Evolutionary conservation across 306 rosid species (phyloP).

Genomic region (Acacia confusa): DNA sequence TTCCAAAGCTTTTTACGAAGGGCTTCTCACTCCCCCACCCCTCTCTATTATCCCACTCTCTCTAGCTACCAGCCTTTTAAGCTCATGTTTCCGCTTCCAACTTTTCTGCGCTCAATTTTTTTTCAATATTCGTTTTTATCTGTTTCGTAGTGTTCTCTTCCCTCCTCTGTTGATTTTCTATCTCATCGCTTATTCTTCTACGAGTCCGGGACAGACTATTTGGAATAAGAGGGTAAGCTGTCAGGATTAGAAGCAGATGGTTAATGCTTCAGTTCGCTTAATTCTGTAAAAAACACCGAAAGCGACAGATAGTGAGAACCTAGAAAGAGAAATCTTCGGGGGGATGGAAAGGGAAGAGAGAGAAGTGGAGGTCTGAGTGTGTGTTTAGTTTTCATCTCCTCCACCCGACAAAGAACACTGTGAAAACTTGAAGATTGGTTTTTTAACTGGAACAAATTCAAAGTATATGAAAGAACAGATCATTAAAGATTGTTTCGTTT

Average conservation of each 20-base stretch:
- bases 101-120: slow-evolving; percentile 21
- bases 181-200: slow-evolving; percentile 15
- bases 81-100: slow-evolving; percentile 37
- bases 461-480: background rate
- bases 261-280: slow-evolving; percentile 49
- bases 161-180: slow-evolving; percentile 1
- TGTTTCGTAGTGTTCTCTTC: background rate
- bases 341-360: slow-evolving; percentile 7
- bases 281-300: slow-evolving; percentile 47
- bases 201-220: slow-evolving; percentile 14
- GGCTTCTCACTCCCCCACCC: slow-evolving; percentile 29
- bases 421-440: slow-evolving; percentile 57
- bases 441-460: slow-evolving; percentile 56
- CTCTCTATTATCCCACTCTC: slow-evolving; percentile 46
- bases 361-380: slow-evolving; percentile 10
- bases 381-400: slow-evolving; percentile 21
- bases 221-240: background rate
- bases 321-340: slow-evolving; percentile 22
- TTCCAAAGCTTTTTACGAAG: slow-evolving; percentile 53
- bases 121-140: slow-evolving; percentile 20
- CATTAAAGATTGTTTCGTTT: background rate
- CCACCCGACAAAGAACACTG: slow-evolving; percentile 76
- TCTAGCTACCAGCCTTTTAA: slow-evolving; percentile 39
- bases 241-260: slow-evolving; percentile 34
- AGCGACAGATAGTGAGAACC: slow-evolving; percentile 46